These are phyloP conservation scores for Alternaria ethzedia DNA, from an alignment of 2,329 filamentous ascomycete species.

Conservation along the genomic window DNA sequence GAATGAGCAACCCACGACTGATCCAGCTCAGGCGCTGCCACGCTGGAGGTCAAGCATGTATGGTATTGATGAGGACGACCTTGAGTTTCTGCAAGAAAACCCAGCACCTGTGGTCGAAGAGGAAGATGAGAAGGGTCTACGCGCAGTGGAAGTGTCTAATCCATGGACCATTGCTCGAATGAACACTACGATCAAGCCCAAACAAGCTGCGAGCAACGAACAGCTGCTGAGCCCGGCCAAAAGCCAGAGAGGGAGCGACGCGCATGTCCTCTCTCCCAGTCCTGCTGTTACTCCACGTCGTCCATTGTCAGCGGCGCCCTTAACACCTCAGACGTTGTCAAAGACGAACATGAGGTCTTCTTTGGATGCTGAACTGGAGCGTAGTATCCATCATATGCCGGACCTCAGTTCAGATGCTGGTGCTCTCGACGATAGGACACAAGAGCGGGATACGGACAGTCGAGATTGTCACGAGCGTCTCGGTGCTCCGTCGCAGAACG, in stretches of 20 bases:
- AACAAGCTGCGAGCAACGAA: conserved; percentile 7
- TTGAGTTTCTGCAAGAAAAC: conserved; percentile 29
- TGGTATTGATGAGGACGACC: conserved; percentile 46
- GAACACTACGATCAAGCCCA: conserved; percentile 43
- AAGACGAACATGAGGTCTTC: neutral
- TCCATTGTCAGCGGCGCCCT: conserved; percentile 1
- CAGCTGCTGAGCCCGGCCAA: conserved; percentile 38
- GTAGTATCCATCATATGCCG: conserved; percentile 12
- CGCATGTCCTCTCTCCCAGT: conserved; percentile 14
- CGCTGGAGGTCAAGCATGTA: conserved; percentile 50
- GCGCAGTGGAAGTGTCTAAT: conserved; percentile 50
- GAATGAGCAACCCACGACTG: neutral
- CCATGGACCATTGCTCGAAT: conserved; percentile 59
- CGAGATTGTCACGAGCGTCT: neutral
- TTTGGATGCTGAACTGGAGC: conserved; percentile 12
- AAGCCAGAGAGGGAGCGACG: conserved; percentile 4
- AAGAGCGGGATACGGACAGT: neutral
- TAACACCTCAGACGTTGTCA: conserved; percentile 27
- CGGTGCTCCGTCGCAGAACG: neutral
- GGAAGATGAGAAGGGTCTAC: conserved; percentile 38
- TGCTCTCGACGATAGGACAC: too few relatives aligned
- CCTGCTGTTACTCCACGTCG: neutral
- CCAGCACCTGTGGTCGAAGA: conserved; percentile 22
- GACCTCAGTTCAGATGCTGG: neutral
- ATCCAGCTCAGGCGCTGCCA: neutral